phyloP scores from a whole-genome alignment of 495 filamentous ascomycete genomes.

The Lophiotrema nucula region DNA sequence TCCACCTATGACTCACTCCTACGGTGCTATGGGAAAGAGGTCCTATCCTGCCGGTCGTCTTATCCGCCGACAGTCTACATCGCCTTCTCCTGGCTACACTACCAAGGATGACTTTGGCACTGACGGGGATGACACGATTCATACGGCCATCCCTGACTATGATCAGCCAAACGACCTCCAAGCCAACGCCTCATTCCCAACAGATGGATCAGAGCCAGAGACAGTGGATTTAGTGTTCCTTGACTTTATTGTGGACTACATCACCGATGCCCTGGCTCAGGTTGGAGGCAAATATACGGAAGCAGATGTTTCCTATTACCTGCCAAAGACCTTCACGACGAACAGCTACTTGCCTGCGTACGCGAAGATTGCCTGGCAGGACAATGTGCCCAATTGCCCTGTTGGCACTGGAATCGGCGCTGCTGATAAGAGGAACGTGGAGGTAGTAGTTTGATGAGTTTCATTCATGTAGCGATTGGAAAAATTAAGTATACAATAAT shows the following conservation, averaged over 20 bases:
- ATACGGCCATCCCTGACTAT: conserved; percentile 70
- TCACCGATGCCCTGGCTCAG: conserved; percentile 64
- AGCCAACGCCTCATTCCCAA: conserved; percentile 51
- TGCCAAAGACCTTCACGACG: conserved; percentile 64
- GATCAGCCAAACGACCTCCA: conserved; percentile 79
- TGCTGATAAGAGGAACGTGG: not conserved
- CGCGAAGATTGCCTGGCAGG: conserved; percentile 48
- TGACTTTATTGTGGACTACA: conserved; percentile 80
- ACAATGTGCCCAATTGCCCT: conserved; percentile 50
- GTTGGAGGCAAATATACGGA: conserved; percentile 59
- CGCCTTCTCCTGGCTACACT: conserved; percentile 69
- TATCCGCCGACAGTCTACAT: conserved; percentile 44
- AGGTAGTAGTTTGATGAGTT: no score
- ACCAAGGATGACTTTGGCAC: conserved; percentile 78
- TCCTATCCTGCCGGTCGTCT: conserved; percentile 28
- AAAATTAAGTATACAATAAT: no score
- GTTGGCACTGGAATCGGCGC: conserved; percentile 31
- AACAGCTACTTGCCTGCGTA: conserved; percentile 52
- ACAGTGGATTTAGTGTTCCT: conserved; percentile 84
- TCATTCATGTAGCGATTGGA: no score
- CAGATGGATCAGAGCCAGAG: conserved; percentile 22
- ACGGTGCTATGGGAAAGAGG: not conserved
- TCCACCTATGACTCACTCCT: conserved; percentile 33
- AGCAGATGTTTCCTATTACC: conserved; percentile 64
- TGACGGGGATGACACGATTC: conserved; percentile 91